Percentiles rank a stretch among this genome's conserved stretches.
These are phyloP conservation scores for Komagataella pseudopastoris DNA, from an alignment of 805 yeast species.

Conservation along the genomic window DNA sequence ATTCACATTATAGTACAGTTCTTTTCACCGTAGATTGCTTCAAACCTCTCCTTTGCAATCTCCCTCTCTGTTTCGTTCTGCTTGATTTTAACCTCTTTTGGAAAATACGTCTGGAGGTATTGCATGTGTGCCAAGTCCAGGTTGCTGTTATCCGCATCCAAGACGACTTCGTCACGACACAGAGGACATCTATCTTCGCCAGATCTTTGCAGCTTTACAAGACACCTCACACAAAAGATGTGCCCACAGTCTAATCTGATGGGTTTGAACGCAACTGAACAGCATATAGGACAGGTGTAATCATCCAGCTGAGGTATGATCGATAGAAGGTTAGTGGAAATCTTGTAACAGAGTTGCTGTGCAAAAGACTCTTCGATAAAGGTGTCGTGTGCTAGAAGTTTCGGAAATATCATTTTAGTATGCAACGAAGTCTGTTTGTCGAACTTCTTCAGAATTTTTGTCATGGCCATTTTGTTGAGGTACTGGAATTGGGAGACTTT, in stretches of 20 bases:
- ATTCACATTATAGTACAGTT: neutral
- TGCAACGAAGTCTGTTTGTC: constrained; percentile 56
- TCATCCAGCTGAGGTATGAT: constrained; percentile 66
- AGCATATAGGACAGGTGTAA: constrained; percentile 63
- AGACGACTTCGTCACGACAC: constrained; percentile 42
- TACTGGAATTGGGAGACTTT: constrained; percentile 46
- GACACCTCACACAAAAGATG: constrained; percentile 59
- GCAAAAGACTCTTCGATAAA: constrained; percentile 36
- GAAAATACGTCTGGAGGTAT: constrained; percentile 47
- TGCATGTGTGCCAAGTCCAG: constrained; percentile 40
- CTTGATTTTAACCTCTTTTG: constrained; percentile 52
- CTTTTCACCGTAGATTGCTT: constrained; percentile 3
- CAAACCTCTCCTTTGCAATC: constrained; percentile 27
- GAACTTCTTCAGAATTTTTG: constrained; percentile 61
- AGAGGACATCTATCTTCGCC: constrained; percentile 52
- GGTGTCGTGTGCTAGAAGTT: constrained; percentile 25
- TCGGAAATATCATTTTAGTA: constrained; percentile 31
- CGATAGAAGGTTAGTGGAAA: constrained; percentile 37
- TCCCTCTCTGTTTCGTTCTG: constrained; percentile 39
- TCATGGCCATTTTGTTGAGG: constrained; percentile 48
- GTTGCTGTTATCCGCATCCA: constrained; percentile 44
- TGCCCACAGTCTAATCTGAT: constrained; percentile 52
- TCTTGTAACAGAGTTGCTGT: constrained; percentile 38
- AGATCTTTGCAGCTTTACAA: constrained; percentile 52
- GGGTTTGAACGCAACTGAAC: constrained; percentile 60